Percentiles rank a stretch among this genome's conserved stretches.
phyloP scores from a whole-genome alignment of 23 red algal genomes.

The Chondrus crispus region DNA sequence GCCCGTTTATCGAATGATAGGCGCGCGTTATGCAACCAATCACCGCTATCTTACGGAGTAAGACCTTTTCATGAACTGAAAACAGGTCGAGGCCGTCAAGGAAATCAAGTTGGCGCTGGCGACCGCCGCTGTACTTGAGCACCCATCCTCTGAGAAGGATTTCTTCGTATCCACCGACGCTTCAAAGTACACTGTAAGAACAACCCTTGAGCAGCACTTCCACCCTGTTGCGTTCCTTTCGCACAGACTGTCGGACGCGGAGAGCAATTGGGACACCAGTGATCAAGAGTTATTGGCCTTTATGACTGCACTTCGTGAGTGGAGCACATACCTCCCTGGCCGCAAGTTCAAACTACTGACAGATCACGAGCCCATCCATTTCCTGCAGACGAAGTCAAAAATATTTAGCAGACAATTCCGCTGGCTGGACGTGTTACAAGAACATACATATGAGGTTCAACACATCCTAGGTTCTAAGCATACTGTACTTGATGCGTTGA shows the following conservation, averaged over 20 bases:
- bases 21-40: conserved; percentile 5
- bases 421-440: background rate
- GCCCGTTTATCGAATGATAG: conserved; percentile 1
- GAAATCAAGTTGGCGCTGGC: background rate
- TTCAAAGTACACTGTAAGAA: background rate
- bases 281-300: background rate
- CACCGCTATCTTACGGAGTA: background rate
- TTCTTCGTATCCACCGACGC: background rate
- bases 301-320: background rate
- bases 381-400: background rate
- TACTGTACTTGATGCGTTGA: background rate
- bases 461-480: background rate
- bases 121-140: background rate
- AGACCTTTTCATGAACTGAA: background rate
- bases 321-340: background rate
- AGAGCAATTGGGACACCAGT: background rate
- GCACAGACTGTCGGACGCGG: background rate
- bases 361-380: conserved; percentile 9
- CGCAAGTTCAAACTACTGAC: background rate
- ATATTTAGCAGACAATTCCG: background rate
- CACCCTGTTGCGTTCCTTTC: background rate
- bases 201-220: background rate
- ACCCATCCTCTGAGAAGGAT: background rate
- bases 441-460: background rate
- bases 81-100: no score